Evolutionary conservation across 2,329 filamentous ascomycete genomes (phyloP).

Genomic region (Nigrospora osmanthi): DNA sequence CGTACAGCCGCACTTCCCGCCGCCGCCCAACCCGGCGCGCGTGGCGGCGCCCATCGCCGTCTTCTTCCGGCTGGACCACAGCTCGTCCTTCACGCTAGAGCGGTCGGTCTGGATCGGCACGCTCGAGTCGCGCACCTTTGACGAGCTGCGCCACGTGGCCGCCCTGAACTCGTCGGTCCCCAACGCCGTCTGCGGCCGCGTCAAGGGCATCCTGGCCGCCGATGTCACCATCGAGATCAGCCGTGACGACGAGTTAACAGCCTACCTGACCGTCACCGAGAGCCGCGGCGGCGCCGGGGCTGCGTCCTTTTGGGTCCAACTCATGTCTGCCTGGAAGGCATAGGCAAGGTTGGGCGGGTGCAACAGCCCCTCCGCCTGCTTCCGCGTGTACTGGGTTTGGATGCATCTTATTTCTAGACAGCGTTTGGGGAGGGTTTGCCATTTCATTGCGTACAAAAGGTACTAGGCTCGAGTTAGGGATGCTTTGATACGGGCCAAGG

Average conservation of each 20-base stretch:
- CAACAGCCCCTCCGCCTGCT: too few relatives aligned
- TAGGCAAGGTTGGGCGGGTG: slow-evolving; percentile 1
- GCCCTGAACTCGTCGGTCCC: slow-evolving; percentile 47
- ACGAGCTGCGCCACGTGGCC: slow-evolving; percentile 56
- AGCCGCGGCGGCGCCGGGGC: slow-evolving; percentile 24
- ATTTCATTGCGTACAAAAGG: too few relatives aligned
- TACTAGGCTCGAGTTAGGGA: too few relatives aligned
- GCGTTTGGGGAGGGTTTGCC: too few relatives aligned
- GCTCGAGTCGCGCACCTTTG: slow-evolving; percentile 47
- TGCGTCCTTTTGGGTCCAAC: slow-evolving; percentile 34
- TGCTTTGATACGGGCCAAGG: too few relatives aligned
- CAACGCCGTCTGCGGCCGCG: slow-evolving; percentile 43
- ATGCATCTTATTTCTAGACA: too few relatives aligned
- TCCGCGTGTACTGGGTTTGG: too few relatives aligned
- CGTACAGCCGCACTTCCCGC: slow-evolving; percentile 17
- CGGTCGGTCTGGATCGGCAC: slow-evolving; percentile 57
- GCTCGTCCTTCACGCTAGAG: slow-evolving; percentile 46
- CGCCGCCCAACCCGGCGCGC: slow-evolving; percentile 10
- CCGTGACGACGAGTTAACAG: slow-evolving; percentile 62
- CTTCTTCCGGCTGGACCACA: slow-evolving; percentile 61
- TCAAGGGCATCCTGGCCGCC: slow-evolving; percentile 58
- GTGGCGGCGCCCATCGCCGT: slow-evolving; percentile 40
- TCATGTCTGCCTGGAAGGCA: slow-evolving; percentile 20
- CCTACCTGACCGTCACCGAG: slow-evolving; percentile 60
- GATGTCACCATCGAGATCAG: slow-evolving; percentile 58